Percentiles rank a stretch among this genome's conserved stretches.
Evolutionary conservation across 2,329 filamentous ascomycete genomes (phyloP).

Genomic region (Beauveria sp.): DNA sequence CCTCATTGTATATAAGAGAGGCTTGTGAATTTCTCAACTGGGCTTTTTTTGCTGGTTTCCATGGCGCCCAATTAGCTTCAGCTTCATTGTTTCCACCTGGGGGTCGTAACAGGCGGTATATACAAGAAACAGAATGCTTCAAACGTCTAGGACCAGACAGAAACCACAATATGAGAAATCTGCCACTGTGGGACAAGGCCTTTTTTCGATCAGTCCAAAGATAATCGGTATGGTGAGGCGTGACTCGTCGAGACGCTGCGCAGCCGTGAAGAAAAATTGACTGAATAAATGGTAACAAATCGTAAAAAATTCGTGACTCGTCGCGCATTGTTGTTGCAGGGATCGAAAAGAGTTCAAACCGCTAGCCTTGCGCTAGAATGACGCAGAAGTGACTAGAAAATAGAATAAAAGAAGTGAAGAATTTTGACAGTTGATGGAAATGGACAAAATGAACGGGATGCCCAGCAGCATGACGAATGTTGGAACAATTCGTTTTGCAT

Average conservation of each 20-base stretch:
- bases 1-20: background rate
- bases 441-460: background rate
- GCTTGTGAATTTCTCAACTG: background rate
- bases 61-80: background rate
- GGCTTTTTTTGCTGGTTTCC: background rate
- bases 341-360: slow-evolving; percentile 8
- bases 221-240: background rate
- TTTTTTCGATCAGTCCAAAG: background rate
- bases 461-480: background rate
- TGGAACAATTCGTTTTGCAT: background rate
- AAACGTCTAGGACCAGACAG: slow-evolving; percentile 16
- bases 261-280: background rate
- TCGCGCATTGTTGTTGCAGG: slow-evolving; percentile 5
- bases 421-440: slow-evolving; percentile 4
- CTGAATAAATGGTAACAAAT: slow-evolving; percentile 8
- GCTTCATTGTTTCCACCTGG: slow-evolving; percentile 26
- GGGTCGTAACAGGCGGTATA: slow-evolving; percentile 27
- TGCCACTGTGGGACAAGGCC: background rate
- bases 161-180: slow-evolving; percentile 16
- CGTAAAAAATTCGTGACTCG: slow-evolving; percentile 9
- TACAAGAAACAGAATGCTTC: background rate
- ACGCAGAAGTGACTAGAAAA: slow-evolving; percentile 8
- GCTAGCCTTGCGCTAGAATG: background rate
- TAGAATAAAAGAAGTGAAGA: background rate
- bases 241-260: slow-evolving; percentile 9